A percentile compares a stretch with the other conserved stretches of the same genome.
Evolutionary conservation across 768 basidiomycete genomes (phyloP).

Genomic region (Phanerochaete sordida): DNA sequence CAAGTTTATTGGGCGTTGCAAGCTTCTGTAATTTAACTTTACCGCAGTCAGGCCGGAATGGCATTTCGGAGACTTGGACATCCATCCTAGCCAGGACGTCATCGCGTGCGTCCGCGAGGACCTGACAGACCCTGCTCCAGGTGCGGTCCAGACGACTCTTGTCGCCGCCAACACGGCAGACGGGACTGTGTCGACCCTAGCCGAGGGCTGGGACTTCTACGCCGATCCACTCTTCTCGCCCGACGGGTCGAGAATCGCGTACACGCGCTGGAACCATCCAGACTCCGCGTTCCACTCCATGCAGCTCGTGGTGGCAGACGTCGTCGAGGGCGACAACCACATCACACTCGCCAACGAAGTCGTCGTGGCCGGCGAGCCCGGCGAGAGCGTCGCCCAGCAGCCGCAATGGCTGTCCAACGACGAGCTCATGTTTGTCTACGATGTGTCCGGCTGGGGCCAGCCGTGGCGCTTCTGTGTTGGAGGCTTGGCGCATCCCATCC

Average conservation of each 20-base stretch:
- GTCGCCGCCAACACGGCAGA: background rate
- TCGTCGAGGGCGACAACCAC: background rate
- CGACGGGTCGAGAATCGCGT: background rate
- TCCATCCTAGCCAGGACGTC: background rate
- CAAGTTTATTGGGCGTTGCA: background rate
- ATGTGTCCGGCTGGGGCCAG: background rate
- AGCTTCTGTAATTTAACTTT: background rate
- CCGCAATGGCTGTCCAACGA: background rate
- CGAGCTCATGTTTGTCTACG: background rate
- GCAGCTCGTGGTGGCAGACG: background rate
- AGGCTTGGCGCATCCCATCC: background rate
- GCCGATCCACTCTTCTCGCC: background rate
- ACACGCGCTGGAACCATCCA: background rate
- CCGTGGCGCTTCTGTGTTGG: background rate
- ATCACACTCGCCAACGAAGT: background rate
- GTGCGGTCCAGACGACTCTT: background rate
- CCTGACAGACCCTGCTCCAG: background rate
- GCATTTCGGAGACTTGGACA: background rate
- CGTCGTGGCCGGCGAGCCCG: background rate
- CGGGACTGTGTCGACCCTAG: background rate
- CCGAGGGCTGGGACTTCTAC: constrained; percentile 1
- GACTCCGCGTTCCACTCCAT: constrained; percentile 1
- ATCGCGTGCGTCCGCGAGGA: background rate
- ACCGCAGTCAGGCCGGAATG: background rate
- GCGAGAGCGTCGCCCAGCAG: background rate